Conservation (phyloP, 1,284 basidiomycete genomes). For the Pseudozyma pruni region DNA sequence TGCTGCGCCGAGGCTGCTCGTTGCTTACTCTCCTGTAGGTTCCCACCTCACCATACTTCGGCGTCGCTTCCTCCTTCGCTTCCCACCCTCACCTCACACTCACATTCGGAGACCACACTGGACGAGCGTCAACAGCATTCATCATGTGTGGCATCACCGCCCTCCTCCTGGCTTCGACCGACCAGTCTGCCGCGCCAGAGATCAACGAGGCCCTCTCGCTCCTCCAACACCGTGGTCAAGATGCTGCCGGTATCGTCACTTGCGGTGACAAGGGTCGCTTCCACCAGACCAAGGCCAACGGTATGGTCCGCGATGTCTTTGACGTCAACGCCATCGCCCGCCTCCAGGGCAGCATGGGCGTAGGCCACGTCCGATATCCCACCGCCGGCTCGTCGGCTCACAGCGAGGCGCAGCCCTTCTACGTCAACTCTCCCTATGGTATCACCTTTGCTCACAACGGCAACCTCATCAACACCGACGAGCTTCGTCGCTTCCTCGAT, state of each 20-base stretch:
- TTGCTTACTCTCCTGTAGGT: conserved; percentile 35
- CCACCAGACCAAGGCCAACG: conserved; percentile 99
- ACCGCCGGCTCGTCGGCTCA: conserved; percentile 95
- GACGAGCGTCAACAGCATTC: neutral
- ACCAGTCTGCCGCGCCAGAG: conserved; percentile 59
- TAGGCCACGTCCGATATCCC: conserved; percentile 88
- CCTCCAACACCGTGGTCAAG: conserved; percentile 77
- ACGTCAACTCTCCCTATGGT: conserved; percentile 98
- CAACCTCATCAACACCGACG: conserved; percentile 92
- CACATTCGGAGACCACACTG: neutral
- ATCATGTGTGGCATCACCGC: conserved; percentile 67
- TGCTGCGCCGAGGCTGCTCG: conserved; percentile 1
- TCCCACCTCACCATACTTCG: conserved; percentile 29
- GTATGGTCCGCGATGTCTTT: conserved; percentile 99
- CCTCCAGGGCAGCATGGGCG: conserved; percentile 92
- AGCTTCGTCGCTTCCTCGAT: conserved; percentile 90
- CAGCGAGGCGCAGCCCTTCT: conserved; percentile 99
- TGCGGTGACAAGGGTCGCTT: conserved; percentile 94
- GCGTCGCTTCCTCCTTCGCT: conserved; percentile 17
- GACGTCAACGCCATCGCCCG: conserved; percentile 81
- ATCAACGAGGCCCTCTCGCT: conserved; percentile 67
- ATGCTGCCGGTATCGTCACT: conserved; percentile 97
- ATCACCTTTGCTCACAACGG: conserved; percentile 99
- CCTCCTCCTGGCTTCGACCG: conserved; percentile 57
- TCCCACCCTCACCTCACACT: neutral